phyloP scores from a whole-genome alignment of 2,329 filamentous ascomycete genomes.

The Diaporthe vaccinii region DNA sequence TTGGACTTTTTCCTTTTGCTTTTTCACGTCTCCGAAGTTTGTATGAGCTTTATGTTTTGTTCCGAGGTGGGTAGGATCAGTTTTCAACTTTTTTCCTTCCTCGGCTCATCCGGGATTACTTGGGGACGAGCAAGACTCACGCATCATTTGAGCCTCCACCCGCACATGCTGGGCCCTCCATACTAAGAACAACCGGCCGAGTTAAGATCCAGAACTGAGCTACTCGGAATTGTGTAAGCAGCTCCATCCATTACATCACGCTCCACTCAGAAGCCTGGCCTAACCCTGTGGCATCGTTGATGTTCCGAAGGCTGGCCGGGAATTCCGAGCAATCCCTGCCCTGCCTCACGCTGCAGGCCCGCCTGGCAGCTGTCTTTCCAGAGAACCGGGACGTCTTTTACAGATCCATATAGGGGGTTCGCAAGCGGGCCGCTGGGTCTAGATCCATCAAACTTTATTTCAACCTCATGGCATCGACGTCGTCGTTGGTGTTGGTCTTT shows the following conservation, averaged over 20 bases:
- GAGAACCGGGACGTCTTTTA: not conserved
- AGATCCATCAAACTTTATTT: not conserved
- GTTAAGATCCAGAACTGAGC: not conserved
- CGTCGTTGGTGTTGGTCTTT: not conserved
- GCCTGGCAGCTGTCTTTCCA: conserved; percentile 13
- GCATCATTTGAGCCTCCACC: not conserved
- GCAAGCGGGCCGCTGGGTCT: not conserved
- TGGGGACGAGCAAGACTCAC: not conserved
- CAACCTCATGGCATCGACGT: not conserved
- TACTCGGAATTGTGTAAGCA: not conserved
- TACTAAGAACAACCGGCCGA: not conserved
- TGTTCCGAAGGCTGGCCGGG: conserved; percentile 9
- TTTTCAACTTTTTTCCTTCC: not conserved
- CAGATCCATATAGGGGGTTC: not conserved
- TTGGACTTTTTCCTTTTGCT: not conserved
- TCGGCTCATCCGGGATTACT: not conserved
- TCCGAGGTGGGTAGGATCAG: not conserved
- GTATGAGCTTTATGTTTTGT: not conserved
- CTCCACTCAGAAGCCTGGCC: not conserved
- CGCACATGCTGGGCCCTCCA: not conserved
- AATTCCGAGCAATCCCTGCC: conserved; percentile 10
- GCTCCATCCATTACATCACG: not conserved
- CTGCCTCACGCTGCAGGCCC: not conserved
- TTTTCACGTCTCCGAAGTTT: not conserved
- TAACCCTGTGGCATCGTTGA: not conserved